Evolutionary conservation across 2,329 filamentous ascomycete genomes (phyloP).

Genomic region (Ophiognomonia clavigignenti-juglandacearum): DNA sequence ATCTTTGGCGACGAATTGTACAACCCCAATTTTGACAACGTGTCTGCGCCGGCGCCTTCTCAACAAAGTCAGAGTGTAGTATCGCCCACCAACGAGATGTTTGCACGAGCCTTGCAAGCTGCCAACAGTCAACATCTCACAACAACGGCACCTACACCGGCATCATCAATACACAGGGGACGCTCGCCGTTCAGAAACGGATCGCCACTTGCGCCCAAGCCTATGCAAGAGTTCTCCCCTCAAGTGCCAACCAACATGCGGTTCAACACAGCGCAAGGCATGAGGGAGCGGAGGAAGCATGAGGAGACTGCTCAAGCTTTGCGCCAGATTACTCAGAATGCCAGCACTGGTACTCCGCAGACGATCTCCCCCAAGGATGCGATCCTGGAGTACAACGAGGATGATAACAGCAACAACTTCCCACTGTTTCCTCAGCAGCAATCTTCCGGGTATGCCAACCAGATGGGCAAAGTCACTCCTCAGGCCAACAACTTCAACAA

Average conservation of each 20-base stretch:
- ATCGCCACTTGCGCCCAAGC: conserved; percentile 53
- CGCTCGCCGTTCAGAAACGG: conserved; percentile 77
- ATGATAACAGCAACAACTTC: conserved; percentile 62
- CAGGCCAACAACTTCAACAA: conserved; percentile 21
- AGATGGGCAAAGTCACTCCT: conserved; percentile 30
- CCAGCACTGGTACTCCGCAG: conserved; percentile 54
- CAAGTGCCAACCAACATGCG: conserved; percentile 12
- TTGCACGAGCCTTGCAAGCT: conserved; percentile 71
- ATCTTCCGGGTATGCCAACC: conserved; percentile 32
- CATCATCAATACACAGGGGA: conserved; percentile 50
- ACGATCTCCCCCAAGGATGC: conserved; percentile 96
- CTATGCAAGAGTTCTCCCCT: conserved; percentile 38
- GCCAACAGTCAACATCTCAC: conserved; percentile 67
- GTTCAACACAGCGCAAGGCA: conserved; percentile 23
- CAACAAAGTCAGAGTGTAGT: conserved; percentile 42
- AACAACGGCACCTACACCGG: conserved; percentile 49
- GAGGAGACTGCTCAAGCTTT: conserved; percentile 45
- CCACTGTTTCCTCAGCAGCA: conserved; percentile 64
- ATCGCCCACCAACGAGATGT: conserved; percentile 55
- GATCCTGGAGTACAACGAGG: conserved; percentile 76
- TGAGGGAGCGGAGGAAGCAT: conserved; percentile 56
- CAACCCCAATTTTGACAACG: conserved; percentile 62
- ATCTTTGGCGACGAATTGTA: conserved; percentile 81
- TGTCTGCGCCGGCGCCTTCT: conserved; percentile 46
- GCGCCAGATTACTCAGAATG: conserved; percentile 34